Evolutionary conservation across 257 asterid genomes (phyloP).

Genomic region (Lavandula angustifolia): DNA sequence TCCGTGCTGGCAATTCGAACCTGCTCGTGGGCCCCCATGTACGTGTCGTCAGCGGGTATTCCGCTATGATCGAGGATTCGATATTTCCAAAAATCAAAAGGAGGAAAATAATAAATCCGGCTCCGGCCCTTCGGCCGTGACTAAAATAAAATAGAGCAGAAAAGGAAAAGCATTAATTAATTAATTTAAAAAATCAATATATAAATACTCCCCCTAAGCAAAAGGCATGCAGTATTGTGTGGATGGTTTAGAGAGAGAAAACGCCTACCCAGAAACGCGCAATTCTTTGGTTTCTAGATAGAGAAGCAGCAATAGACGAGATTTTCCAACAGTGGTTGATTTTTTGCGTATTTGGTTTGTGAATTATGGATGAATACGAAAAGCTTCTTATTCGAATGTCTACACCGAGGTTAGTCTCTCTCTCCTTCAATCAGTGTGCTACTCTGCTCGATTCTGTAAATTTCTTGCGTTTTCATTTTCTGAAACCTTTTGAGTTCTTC

Average conservation of each 20-base stretch:
- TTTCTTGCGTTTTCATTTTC: background rate
- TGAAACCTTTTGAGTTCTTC: background rate
- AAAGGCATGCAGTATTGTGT: slow-evolving; percentile 32
- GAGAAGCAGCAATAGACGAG: slow-evolving; percentile 12
- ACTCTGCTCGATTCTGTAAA: background rate
- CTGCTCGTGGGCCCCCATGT: slow-evolving; percentile 24
- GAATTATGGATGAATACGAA: slow-evolving; percentile 80
- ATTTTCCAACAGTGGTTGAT: background rate
- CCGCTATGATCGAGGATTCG: background rate
- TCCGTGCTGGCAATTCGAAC: slow-evolving; percentile 43
- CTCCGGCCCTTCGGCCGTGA: too few species aligned
- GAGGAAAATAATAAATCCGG: too few species aligned
- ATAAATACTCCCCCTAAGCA: slow-evolving; percentile 34
- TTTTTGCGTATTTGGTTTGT: background rate
- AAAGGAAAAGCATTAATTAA: slow-evolving; percentile 17
- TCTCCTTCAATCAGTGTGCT: background rate
- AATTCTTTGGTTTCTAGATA: slow-evolving; percentile 25
- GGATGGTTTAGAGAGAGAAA: slow-evolving; percentile 41
- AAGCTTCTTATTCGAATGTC: slow-evolving; percentile 86
- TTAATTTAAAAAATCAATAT: background rate
- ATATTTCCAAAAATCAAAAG: background rate
- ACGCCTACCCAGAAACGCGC: background rate
- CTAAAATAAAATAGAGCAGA: background rate
- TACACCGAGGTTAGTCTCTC: slow-evolving; percentile 72
- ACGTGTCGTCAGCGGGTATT: slow-evolving; percentile 34